Evolutionary conservation across 768 basidiomycete genomes (phyloP).

Genomic region (Fomitopsis serialis): DNA sequence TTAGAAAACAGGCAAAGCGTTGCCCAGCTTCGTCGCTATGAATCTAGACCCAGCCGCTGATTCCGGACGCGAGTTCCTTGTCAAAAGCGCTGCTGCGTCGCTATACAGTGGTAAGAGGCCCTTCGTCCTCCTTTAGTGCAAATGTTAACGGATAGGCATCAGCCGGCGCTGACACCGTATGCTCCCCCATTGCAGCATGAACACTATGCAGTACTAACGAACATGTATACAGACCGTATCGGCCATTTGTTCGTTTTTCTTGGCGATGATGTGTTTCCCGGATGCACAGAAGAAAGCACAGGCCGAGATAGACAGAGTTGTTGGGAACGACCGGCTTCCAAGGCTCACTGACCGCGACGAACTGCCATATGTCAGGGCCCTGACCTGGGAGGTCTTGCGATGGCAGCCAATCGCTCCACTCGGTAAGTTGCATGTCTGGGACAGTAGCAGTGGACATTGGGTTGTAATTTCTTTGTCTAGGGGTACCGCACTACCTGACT

Average conservation of each 20-base stretch:
- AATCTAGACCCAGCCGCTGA: constrained; percentile 8
- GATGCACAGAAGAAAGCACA: constrained; percentile 34
- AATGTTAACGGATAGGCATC: not conserved
- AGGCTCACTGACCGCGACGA: constrained; percentile 21
- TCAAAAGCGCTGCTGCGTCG: constrained; percentile 12
- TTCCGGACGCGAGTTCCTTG: constrained; percentile 5
- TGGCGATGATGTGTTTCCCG: constrained; percentile 32
- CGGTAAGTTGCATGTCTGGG: constrained; percentile 15
- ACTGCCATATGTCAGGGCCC: constrained; percentile 19
- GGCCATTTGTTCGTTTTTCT: constrained; percentile 24
- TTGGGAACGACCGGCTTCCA: constrained; percentile 39
- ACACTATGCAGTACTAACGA: too few relatives aligned
- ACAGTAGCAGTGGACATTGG: not conserved
- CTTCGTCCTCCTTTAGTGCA: not conserved
- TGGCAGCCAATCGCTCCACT: constrained; percentile 32
- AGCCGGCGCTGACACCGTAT: constrained; percentile 18
- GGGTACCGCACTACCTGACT: constrained; percentile 15
- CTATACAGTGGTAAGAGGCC: constrained; percentile 11
- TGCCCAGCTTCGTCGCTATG: constrained; percentile 15
- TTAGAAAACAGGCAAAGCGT: constrained; percentile 14
- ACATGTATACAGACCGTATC: constrained; percentile 23
- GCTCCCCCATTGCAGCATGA: too few relatives aligned
- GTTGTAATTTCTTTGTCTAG: constrained; percentile 2
- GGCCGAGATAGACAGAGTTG: constrained; percentile 28
- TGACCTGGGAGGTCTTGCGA: constrained; percentile 27